A percentile compares a stretch with the other conserved stretches of the same genome.
Conservation (phyloP, 306 rosid species). For the Cercis canadensis region DNA sequence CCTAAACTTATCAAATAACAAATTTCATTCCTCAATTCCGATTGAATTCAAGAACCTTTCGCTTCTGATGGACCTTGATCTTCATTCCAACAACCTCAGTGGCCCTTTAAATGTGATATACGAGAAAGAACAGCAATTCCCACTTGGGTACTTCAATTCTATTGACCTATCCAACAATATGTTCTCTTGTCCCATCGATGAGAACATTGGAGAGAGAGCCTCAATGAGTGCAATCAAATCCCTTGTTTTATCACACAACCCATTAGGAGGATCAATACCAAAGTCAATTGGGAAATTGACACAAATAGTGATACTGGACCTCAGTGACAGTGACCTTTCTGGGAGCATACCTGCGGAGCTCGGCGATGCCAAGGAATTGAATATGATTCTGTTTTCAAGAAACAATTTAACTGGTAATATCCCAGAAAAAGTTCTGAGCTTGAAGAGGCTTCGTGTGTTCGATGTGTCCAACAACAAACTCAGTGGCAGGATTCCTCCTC, state of each 20-base stretch:
- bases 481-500: conserved; percentile 51
- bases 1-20: conserved; percentile 61
- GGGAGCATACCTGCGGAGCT: conserved; percentile 53
- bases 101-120: conserved; percentile 44
- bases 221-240: conserved; percentile 48
- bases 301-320: conserved; percentile 43
- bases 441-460: conserved; percentile 44
- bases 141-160: conserved; percentile 59
- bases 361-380: conserved; percentile 40
- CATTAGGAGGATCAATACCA: conserved; percentile 51
- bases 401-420: conserved; percentile 54
- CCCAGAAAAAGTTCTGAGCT: conserved; percentile 53
- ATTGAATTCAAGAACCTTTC: conserved; percentile 46
- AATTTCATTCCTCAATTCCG: conserved; percentile 57
- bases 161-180: conserved; percentile 49
- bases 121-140: conserved; percentile 41
- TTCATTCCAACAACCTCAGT: conserved; percentile 53
- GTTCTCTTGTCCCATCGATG: conserved; percentile 47
- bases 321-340: conserved; percentile 39
- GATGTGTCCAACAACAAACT: conserved; percentile 55
- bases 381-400: conserved; percentile 39
- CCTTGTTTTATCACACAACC: conserved; percentile 49
- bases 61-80: conserved; percentile 58
- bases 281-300: conserved; percentile 50
- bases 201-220: conserved; percentile 41